Conservation (phyloP, 768 basidiomycete genomes). For the Amanita rimosa region DNA sequence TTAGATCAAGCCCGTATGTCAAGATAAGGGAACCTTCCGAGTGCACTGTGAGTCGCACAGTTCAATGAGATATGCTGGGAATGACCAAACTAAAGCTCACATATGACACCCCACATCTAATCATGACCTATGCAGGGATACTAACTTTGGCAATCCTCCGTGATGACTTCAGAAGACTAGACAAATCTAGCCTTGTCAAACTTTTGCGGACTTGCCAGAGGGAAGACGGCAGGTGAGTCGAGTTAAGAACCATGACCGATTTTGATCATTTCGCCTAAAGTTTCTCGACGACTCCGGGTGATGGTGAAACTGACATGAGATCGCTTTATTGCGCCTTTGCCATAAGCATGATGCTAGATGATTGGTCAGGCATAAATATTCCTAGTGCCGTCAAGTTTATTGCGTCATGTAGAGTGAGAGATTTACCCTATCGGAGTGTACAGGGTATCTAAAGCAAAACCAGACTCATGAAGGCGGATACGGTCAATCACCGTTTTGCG, state of each 20-base stretch:
- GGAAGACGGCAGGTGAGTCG: slow-evolving; percentile 68
- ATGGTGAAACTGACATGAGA: slow-evolving; percentile 69
- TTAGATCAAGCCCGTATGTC: slow-evolving; percentile 69
- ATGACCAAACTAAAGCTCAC: slow-evolving; percentile 23
- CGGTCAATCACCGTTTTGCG: slow-evolving; percentile 68
- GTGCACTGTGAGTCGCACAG: background rate
- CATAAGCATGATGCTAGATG: slow-evolving; percentile 65
- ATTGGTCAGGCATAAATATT: slow-evolving; percentile 68
- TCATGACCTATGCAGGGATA: slow-evolving; percentile 90
- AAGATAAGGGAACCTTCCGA: slow-evolving; percentile 18
- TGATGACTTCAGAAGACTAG: slow-evolving; percentile 69
- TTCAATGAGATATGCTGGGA: background rate
- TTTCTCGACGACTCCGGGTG: slow-evolving; percentile 59
- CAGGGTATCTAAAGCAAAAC: slow-evolving; percentile 3
- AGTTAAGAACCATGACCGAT: slow-evolving; percentile 1
- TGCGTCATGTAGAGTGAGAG: slow-evolving; percentile 55
- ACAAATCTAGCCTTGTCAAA: slow-evolving; percentile 51
- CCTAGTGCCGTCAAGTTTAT: slow-evolving; percentile 54
- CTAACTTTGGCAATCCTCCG: slow-evolving; percentile 74
- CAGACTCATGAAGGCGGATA: slow-evolving; percentile 93
- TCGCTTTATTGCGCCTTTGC: slow-evolving; percentile 84
- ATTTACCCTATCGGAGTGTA: slow-evolving; percentile 3
- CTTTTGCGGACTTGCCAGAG: slow-evolving; percentile 69
- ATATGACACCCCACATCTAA: slow-evolving; percentile 70
- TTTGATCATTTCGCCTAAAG: slow-evolving; percentile 21